Base-by-base conservation (phyloP, 352 stramenopile genomes). In the Globisporangium sylvaticum region DNA sequence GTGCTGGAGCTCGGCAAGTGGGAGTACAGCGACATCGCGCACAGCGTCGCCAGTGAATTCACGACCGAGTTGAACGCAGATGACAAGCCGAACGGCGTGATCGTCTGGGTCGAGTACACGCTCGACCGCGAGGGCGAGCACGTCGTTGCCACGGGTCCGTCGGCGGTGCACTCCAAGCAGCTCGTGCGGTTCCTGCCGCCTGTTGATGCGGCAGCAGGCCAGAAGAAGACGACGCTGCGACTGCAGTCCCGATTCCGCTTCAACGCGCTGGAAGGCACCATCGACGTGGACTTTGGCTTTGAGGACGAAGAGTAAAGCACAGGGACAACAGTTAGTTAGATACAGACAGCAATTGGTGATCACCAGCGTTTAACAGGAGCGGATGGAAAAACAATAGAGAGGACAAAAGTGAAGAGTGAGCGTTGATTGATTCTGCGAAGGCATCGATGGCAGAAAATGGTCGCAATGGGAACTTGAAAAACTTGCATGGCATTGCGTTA, bases 91-190 rank as follows among this genome's bases (percentile, higher is more conserved):
- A 91, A 93, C 31, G 85, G 76, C 10, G 81, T 92, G 27, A 79
- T 92, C 25, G 74, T 94, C 27, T 94, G 83, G 83, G 78, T 91
- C 34, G 83, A 92, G 63, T 90, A 91, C 63, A 31, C 59, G 0
- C 69, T 94, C 31, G 82, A 91, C 61, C 39, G 34, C 31, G 73
- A 67, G 14, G 79, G 68, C 42, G 44, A 78, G 29, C 68, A 88
- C 46, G 61, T 88, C 1, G 76, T 88, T 25, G 71, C 80, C 6
- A 89, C 82, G 0, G 85, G 85, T 1, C 85, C 85, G 22, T 73
- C 77, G 1, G 77, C 82, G 5, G 69, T 76, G 7, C 81, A 90
- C 59, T 73, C 81, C n/a, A 94, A 94, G 76, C 85, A 94, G 69
- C 75, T 89, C 27, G 79, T 94, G 20, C 81, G 85, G 15, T 94